Percentiles rank a stretch among this genome's conserved stretches.
phyloP scores from a whole-genome alignment of 345 rosid genomes.

The Bruguiera sexangula region DNA sequence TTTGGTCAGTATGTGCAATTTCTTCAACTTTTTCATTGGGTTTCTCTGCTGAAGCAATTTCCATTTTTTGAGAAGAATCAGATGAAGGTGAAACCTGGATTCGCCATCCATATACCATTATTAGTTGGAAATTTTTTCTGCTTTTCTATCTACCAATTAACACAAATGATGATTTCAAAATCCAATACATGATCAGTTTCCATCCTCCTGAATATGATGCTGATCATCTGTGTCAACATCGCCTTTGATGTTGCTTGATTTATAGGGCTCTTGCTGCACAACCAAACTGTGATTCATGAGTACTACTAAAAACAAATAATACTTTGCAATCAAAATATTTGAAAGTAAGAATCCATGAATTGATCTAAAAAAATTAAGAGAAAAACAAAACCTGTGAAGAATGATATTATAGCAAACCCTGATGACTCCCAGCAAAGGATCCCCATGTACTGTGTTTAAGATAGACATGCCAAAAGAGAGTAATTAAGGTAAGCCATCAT shows the following conservation, averaged over 20 bases:
- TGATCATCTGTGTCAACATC: constrained; percentile 98
- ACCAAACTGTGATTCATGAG: constrained; percentile 33
- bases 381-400: constrained; percentile 65
- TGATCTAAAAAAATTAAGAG: background rate
- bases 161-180: constrained; percentile 14
- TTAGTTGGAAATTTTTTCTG: background rate
- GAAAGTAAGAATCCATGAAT: background rate
- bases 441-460: constrained; percentile 81
- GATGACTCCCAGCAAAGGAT: constrained; percentile 92
- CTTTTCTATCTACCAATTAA: background rate
- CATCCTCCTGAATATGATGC: constrained; percentile 93
- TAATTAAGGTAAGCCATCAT: background rate
- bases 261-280: constrained; percentile 91
- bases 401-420: constrained; percentile 96
- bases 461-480: background rate
- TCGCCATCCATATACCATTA: constrained; percentile 28
- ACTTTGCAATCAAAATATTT: background rate
- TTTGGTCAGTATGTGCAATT: constrained; percentile 46
- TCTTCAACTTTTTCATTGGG: constrained; percentile 46
- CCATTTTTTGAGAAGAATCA: constrained; percentile 42
- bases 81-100: constrained; percentile 58
- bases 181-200: constrained; percentile 74
- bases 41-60: constrained; percentile 47
- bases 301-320: constrained; percentile 16
- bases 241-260: constrained; percentile 99